Base-by-base conservation (phyloP, 2,329 filamentous ascomycete genomes). In the Drechslerella dactyloides region DNA sequence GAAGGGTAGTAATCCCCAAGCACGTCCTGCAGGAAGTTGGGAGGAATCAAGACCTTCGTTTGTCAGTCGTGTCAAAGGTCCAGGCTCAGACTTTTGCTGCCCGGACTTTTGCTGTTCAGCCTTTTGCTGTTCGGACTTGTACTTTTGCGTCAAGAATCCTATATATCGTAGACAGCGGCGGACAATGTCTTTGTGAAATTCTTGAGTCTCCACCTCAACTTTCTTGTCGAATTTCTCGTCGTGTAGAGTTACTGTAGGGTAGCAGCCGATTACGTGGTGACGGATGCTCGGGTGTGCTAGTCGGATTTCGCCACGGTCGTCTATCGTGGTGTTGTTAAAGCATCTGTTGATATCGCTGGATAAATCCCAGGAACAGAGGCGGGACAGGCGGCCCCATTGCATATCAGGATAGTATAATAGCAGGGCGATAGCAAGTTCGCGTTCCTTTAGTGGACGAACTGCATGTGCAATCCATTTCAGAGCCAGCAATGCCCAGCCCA, bases 361-460 rank as follows among this genome's bases (percentile, higher is more conserved):
- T 48, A 48, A 4, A 48, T 48, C 44, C 44, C 44, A 48, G 11
- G 44, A 48, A 19, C 44, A 48, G 19, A 48, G 44, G 17, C 44
- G 44, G 21, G 44, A 48, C 19, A 48, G 11, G 4, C 44, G 44
- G 19, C 19, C 19, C 44, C 44, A 48, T 10, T 19, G 44, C n/a
- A 48, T 48, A 19, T 48, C 44, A 4, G 44, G 44, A 11, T 48
- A 48, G 19, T 48, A 48, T 23, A 48, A 21, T 23, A 48, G 19
- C 8, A 48, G 44, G 5, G 44, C 44, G 11, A 48, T 21, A 6
- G 44, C 44, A 10, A 48, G 44, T 11, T 48, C 44, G 8, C 44
- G 44, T 17, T 48, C 44, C 11, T 48, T 19, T 11, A 48, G 19
- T 21, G 44, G 44, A 11, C 44, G 44, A 10, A 21, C 8, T 6